Evolutionary conservation across 345 rosid genomes (phyloP).

Genomic region (Salix exigua): DNA sequence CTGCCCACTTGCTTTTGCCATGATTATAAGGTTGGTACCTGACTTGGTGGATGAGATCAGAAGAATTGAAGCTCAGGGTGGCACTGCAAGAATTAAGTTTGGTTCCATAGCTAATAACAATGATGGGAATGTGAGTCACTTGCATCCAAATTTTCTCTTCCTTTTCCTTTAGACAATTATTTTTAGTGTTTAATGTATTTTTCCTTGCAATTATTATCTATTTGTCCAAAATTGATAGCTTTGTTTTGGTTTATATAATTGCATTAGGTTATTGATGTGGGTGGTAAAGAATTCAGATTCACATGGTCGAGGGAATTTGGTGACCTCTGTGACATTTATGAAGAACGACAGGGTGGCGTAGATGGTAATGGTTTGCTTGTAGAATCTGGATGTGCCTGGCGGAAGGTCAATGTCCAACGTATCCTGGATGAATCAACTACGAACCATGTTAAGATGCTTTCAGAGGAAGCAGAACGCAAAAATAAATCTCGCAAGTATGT

Average conservation of each 20-base stretch:
- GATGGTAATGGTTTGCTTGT: constrained; percentile 80
- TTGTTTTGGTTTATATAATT: background rate
- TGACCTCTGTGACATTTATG: constrained; percentile 86
- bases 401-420: constrained; percentile 84
- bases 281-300: constrained; percentile 91
- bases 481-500: constrained; percentile 76
- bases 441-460: constrained; percentile 87
- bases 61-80: constrained; percentile 67
- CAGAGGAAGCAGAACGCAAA: constrained; percentile 92
- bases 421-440: constrained; percentile 83
- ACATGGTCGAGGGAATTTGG: constrained; percentile 84
- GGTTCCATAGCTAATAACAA: constrained; percentile 59
- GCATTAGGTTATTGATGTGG: constrained; percentile 76
- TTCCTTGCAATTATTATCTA: background rate
- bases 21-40: constrained; percentile 76
- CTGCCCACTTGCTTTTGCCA: constrained; percentile 55
- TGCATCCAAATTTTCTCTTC: too few relatives aligned
- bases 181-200: background rate
- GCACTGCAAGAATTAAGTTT: constrained; percentile 77
- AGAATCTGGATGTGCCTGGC: constrained; percentile 96
- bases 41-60: constrained; percentile 91
- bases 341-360: constrained; percentile 71
- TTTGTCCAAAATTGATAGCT: background rate
- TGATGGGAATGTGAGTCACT: constrained; percentile 66
- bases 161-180: too few relatives aligned